These are phyloP conservation scores for Styphnolobium japonicum DNA, from an alignment of 306 rosid genomes.

Conservation along the genomic window DNA sequence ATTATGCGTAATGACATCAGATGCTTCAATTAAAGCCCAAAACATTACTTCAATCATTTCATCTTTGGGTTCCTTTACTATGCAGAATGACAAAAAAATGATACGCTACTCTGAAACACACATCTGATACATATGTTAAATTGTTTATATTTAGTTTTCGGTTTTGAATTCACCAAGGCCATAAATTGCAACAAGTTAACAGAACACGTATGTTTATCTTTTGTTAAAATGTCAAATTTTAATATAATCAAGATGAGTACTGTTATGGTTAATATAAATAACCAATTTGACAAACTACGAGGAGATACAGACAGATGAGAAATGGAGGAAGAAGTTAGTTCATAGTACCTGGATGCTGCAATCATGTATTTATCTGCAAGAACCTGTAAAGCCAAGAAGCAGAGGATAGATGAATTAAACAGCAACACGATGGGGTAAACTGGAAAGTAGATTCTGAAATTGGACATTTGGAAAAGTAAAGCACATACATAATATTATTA, in stretches of 20 bases:
- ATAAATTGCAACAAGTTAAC: neutral
- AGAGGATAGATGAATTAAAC: slow-evolving; percentile 14
- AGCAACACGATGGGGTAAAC: neutral
- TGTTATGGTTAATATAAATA: neutral
- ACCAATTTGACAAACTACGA: slow-evolving; percentile 10
- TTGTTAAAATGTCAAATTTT: neutral
- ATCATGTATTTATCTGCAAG: slow-evolving; percentile 96
- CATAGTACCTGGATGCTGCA: slow-evolving; percentile 92
- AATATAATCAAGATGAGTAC: slow-evolving; percentile 19
- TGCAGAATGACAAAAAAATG: neutral
- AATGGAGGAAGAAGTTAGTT: slow-evolving; percentile 9
- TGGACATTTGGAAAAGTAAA: neutral
- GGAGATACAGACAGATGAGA: neutral
- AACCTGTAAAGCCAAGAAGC: slow-evolving; percentile 55
- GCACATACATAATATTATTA: neutral
- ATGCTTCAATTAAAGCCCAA: neutral
- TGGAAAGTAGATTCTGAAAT: neutral
- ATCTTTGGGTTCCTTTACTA: too few species aligned
- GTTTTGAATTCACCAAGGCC: neutral
- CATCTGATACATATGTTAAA: neutral
- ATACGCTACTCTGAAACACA: neutral
- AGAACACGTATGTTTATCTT: neutral
- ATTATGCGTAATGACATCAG: neutral
- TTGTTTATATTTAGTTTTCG: neutral
- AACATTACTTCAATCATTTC: slow-evolving; percentile 8